A percentile compares a stretch with the other conserved stretches of the same genome.
Evolutionary conservation across 495 filamentous ascomycete genomes (phyloP).

Genomic region (Friedmanniomyces endolithicus): DNA sequence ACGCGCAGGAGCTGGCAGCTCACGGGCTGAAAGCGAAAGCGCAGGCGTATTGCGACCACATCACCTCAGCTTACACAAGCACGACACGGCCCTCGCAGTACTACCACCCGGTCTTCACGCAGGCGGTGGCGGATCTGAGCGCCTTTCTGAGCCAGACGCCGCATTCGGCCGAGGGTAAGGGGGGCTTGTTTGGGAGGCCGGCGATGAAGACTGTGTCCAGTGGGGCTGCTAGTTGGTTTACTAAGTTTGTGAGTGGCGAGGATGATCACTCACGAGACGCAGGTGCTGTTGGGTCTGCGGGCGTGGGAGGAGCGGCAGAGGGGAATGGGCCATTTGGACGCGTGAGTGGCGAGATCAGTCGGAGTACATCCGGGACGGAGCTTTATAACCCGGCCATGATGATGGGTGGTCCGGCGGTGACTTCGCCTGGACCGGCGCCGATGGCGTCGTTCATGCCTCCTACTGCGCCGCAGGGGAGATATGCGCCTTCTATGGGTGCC

Average conservation of each 20-base stretch:
- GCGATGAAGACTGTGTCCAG: conserved; percentile 89
- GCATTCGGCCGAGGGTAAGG: conserved; percentile 45
- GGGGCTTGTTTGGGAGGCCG: conserved; percentile 79
- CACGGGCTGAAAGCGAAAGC: conserved; percentile 71
- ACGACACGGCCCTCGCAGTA: conserved; percentile 76
- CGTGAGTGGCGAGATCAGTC: conserved; percentile 54
- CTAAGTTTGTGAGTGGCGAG: conserved; percentile 86
- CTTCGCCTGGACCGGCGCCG: not conserved
- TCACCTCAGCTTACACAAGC: conserved; percentile 63
- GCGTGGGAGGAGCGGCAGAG: not conserved
- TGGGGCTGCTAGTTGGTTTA: conserved; percentile 79
- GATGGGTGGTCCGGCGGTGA: not conserved
- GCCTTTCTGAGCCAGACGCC: conserved; percentile 73
- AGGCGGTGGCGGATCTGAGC: conserved; percentile 68
- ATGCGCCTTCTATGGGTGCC: not conserved
- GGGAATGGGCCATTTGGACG: conserved; percentile 12
- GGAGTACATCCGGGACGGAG: conserved; percentile 62
- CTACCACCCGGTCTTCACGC: conserved; percentile 60
- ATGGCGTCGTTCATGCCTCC: not conserved
- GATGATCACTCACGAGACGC: conserved; percentile 34
- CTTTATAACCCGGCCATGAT: conserved; percentile 42
- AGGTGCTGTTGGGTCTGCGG: not conserved
- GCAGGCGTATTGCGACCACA: conserved; percentile 80
- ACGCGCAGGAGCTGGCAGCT: conserved; percentile 74
- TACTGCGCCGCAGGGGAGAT: conserved; percentile 2